These are phyloP conservation scores for Claviceps lovelessii DNA, from an alignment of 2,329 filamentous ascomycete species.

Conservation along the genomic window DNA sequence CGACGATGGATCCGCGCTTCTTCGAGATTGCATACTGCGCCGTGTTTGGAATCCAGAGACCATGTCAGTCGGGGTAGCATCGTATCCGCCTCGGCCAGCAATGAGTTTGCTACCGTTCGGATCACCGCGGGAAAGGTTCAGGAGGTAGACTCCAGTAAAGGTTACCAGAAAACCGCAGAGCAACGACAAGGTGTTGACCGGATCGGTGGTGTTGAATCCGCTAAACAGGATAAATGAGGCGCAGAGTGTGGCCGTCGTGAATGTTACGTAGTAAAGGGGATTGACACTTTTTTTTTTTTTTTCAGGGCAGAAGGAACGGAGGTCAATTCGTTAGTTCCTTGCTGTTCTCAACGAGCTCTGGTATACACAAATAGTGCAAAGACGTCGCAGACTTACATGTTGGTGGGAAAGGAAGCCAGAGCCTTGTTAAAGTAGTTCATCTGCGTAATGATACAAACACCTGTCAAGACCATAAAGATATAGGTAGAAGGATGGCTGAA, in stretches of 20 bases:
- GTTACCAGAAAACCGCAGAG: conserved; percentile 89
- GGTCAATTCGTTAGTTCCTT: background rate
- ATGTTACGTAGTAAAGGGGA: conserved; percentile 92
- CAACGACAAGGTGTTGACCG: conserved; percentile 82
- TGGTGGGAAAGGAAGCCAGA: conserved; percentile 88
- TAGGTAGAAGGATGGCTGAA: conserved; percentile 92
- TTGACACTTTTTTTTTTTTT: conserved; percentile 52
- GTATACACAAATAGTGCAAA: background rate
- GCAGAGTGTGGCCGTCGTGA: conserved; percentile 84
- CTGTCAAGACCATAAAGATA: conserved; percentile 86
- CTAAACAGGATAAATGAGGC: conserved; percentile 93
- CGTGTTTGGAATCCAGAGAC: conserved; percentile 81
- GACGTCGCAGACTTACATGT: conserved; percentile 52
- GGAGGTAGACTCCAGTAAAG: conserved; percentile 86
- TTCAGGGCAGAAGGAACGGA: too few relatives aligned
- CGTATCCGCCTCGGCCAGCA: conserved; percentile 46
- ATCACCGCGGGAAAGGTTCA: conserved; percentile 89
- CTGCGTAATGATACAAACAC: conserved; percentile 90
- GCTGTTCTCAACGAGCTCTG: background rate
- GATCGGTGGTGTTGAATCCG: conserved; percentile 88
- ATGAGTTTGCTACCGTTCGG: conserved; percentile 62
- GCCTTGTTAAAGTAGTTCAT: conserved; percentile 99
- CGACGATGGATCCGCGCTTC: conserved; percentile 51
- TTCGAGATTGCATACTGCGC: conserved; percentile 78
- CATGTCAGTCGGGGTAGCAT: conserved; percentile 81